Conservation (phyloP, 148 eudicot species). For the Rhododendron ovatum region DNA sequence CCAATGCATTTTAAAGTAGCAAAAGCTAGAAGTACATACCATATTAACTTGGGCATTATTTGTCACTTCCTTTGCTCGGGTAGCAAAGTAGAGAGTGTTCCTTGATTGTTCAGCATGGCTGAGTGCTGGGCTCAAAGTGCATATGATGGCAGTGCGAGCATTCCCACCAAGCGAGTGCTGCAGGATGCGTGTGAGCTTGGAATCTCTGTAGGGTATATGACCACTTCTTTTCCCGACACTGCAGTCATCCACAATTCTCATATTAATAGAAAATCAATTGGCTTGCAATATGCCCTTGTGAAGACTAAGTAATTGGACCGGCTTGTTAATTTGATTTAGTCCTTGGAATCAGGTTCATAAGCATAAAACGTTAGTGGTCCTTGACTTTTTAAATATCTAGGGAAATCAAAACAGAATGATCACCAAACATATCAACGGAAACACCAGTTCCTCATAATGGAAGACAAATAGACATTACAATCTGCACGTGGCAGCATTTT, state of each 20-base stretch:
- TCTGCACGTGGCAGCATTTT: background rate
- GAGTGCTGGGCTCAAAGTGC: slow-evolving; percentile 91
- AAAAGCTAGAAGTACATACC: slow-evolving; percentile 31
- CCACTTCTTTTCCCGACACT: slow-evolving; percentile 83
- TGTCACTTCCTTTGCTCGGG: slow-evolving; percentile 91
- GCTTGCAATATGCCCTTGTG: background rate
- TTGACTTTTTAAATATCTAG: no score
- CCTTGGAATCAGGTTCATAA: background rate
- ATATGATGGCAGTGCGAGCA: slow-evolving; percentile 93
- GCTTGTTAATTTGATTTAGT: background rate
- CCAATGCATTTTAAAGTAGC: background rate
- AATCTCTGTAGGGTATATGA: slow-evolving; percentile 86
- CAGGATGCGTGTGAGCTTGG: slow-evolving; percentile 88
- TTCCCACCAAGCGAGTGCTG: slow-evolving; percentile 96
- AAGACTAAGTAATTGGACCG: background rate
- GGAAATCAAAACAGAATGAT: background rate
- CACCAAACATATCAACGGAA: background rate
- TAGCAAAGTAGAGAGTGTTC: slow-evolving; percentile 78
- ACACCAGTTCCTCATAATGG: background rate
- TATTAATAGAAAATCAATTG: slow-evolving; percentile 4
- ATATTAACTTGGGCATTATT: slow-evolving; percentile 93
- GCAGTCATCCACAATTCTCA: slow-evolving; percentile 15
- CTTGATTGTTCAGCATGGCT: slow-evolving; percentile 82
- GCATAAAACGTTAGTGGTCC: background rate
- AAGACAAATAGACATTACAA: background rate